These are phyloP conservation scores for Sindora glabra DNA, from an alignment of 306 rosid species.

Conservation along the genomic window DNA sequence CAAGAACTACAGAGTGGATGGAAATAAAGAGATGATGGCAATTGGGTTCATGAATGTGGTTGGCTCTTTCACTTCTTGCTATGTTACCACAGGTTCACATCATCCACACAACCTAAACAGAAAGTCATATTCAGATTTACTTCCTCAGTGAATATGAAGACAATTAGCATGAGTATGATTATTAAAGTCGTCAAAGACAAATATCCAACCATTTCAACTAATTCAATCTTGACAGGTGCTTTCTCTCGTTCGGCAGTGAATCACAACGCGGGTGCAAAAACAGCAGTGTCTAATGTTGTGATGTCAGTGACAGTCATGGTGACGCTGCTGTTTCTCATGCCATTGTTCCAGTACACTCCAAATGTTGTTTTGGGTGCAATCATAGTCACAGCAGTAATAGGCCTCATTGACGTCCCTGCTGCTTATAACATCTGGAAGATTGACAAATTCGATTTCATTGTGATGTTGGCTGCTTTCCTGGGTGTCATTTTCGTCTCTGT, in stretches of 20 bases:
- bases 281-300: conserved; percentile 78
- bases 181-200: not conserved
- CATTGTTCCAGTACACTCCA: conserved; percentile 85
- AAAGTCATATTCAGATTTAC: no score
- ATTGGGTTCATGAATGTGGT: conserved; percentile 89
- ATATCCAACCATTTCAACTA: conserved; percentile 2
- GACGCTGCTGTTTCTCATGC: conserved; percentile 87
- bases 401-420: conserved; percentile 82
- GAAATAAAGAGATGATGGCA: conserved; percentile 98
- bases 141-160: not conserved
- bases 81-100: conserved; percentile 85
- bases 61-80: conserved; percentile 92
- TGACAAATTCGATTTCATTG: conserved; percentile 81
- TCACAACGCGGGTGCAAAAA: conserved; percentile 83
- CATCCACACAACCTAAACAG: no score
- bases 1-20: conserved; percentile 77
- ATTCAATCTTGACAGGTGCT: conserved; percentile 58
- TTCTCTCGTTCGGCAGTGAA: conserved; percentile 95
- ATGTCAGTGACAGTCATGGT: conserved; percentile 96
- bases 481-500: conserved; percentile 86
- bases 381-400: conserved; percentile 83
- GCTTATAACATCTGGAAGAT: conserved; percentile 71
- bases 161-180: not conserved
- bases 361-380: conserved; percentile 83
- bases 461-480: conserved; percentile 67